Evolutionary conservation across 73 alveolate genomes (phyloP).

Genomic region (Paramecium sonneborni): DNA sequence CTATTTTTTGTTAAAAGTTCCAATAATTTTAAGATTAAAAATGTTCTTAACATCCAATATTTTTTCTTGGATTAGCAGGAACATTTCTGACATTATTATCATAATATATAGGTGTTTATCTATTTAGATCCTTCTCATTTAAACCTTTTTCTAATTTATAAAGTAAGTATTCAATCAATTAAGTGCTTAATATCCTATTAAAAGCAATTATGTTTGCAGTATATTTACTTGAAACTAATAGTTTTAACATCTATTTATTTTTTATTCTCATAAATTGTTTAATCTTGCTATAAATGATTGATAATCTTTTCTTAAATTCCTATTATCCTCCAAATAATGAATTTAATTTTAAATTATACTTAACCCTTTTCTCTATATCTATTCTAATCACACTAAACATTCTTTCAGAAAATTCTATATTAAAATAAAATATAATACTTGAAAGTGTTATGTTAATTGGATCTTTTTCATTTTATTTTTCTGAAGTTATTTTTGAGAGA

Average conservation of each 20-base stretch:
- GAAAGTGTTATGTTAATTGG: neutral
- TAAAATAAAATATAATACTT: neutral
- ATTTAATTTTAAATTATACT: neutral
- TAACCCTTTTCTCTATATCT: neutral
- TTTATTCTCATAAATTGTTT: neutral
- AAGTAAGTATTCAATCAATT: neutral
- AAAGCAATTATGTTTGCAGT: neutral
- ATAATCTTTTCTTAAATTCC: neutral
- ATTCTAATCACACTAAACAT: neutral
- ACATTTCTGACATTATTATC: neutral
- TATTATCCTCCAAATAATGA: neutral
- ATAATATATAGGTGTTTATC: neutral
- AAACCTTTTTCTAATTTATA: neutral
- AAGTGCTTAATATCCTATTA: neutral
- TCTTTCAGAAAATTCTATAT: neutral
- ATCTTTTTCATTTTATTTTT: neutral
- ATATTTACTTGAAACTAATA: neutral
- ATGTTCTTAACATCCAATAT: neutral
- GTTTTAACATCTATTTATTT: neutral
- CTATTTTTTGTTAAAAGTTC: neutral
- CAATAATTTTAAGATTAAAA: neutral
- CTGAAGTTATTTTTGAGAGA: neutral
- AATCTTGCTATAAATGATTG: neutral
- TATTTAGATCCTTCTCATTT: conserved; percentile 3
- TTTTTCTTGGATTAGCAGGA: neutral